Conservation (phyloP, 2,329 filamentous ascomycete genomes). For the Paracorniculantispora psalliotae region DNA sequence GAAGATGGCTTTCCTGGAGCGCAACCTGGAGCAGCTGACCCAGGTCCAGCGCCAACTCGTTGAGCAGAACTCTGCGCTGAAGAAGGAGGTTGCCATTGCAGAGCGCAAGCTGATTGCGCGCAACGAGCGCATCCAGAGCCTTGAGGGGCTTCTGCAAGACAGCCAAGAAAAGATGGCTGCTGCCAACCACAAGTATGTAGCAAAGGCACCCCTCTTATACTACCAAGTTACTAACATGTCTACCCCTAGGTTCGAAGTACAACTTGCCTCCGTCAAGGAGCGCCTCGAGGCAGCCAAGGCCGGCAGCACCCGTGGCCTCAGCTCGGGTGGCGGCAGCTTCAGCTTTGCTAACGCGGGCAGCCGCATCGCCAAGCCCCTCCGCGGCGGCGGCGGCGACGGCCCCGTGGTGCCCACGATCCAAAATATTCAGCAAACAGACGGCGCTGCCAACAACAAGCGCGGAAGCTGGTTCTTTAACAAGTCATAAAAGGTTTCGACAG, state of each 20-base stretch:
- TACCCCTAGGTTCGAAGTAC: conserved; percentile 79
- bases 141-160: conserved; percentile 89
- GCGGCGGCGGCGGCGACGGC: conserved; percentile 50
- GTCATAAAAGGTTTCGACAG: conserved; percentile 30
- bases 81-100: conserved; percentile 98
- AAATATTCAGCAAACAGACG: conserved; percentile 55
- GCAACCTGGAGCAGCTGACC: conserved; percentile 95
- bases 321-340: conserved; percentile 63
- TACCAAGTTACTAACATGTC: conserved; percentile 23
- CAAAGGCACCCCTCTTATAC: background rate
- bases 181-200: conserved; percentile 87
- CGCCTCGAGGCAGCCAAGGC: conserved; percentile 92
- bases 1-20: conserved; percentile 99
- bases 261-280: conserved; percentile 96
- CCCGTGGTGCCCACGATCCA: conserved; percentile 52
- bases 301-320: conserved; percentile 80
- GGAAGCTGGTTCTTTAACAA: conserved; percentile 73
- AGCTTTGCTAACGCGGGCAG: conserved; percentile 62
- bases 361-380: conserved; percentile 64
- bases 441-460: conserved; percentile 51
- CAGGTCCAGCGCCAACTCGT: conserved; percentile 96
- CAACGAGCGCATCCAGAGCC: conserved; percentile 92
- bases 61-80: conserved; percentile 92
- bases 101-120: conserved; percentile 94
- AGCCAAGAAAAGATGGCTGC: conserved; percentile 97